Evolutionary conservation across 164 flowering plant species (phyloP).

Genomic region (Tetrastigma voinierianum): DNA sequence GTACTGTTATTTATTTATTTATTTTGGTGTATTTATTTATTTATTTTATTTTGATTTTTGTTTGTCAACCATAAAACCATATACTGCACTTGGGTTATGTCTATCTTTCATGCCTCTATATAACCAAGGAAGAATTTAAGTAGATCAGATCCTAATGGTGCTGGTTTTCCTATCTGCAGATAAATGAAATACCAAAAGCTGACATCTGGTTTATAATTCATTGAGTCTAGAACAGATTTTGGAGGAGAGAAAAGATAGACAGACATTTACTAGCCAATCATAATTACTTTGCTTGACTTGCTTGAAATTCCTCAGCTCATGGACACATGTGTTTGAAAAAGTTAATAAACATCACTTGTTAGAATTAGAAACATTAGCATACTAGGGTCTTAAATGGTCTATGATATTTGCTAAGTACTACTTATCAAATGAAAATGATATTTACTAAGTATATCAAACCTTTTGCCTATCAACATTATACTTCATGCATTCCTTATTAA

Average conservation of each 20-base stretch:
- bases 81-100: too few relatives aligned
- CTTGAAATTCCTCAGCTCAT: slow-evolving; percentile 99
- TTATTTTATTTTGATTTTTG: too few relatives aligned
- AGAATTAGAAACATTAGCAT: neutral
- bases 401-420: neutral
- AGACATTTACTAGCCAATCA: slow-evolving; percentile 84
- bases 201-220: slow-evolving; percentile 90
- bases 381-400: neutral
- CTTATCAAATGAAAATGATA: too few relatives aligned
- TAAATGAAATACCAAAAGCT: slow-evolving; percentile 84
- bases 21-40: too few relatives aligned
- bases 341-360: neutral
- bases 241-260: slow-evolving; percentile 91
- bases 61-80: too few relatives aligned
- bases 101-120: too few relatives aligned
- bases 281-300: slow-evolving; percentile 94
- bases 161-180: slow-evolving; percentile 43
- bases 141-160: neutral
- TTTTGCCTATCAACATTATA: neutral
- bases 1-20: too few relatives aligned
- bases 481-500: neutral
- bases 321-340: slow-evolving; percentile 84
- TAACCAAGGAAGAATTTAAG: too few relatives aligned
- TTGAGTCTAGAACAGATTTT: slow-evolving; percentile 84
- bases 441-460: neutral